Evolutionary conservation across 257 asterid species (phyloP), one percentile per base, ranked within the genome.

Genomic region (Jaltomata sinuosa): DNA sequence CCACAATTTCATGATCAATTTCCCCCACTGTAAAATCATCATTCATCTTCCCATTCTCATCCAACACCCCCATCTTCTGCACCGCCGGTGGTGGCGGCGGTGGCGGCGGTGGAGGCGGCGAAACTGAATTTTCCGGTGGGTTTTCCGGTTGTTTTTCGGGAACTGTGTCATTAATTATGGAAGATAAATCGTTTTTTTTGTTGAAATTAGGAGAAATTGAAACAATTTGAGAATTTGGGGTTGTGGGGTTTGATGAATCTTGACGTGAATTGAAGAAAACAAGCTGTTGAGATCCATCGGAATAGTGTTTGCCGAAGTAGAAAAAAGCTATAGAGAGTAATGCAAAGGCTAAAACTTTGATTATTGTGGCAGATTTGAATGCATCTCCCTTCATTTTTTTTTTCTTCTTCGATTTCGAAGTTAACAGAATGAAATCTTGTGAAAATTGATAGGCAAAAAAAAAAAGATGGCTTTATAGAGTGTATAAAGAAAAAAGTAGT

Each of bases 11-110:
- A 27, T 93, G 90, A 85, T 92, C 98, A 88, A 91, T 89, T 34
- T 91, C 94, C 54, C 98, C 99, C 64, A 94, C 92, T 86, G 91
- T 93, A 87, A 96, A 96, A 82, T 94, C 87, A 79, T 92, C 91
- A 87, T 86, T 88, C 99, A 94, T 94, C 78, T 87, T 91, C 25
- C 98, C 98, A 55, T 88, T 91, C 93, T 93, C 97, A 84, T 96
- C 97, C 93, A 96, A 87, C 84, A 96, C 89, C 65, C 99, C 99
- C 95, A 89, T 92, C 90, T 91, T 89, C 92, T 94, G 88, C 87
- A 93, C 85, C 45, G 87, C 92, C 85, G 91, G 84, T 25, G 89
- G 83, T 18, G 79, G 32, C 19, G 78, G 34, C 2, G 2, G n/a
- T n/a, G n/a, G n/a, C n/a, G n/a, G n/a, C 0, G 91, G 84, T 25